Percentiles rank a stretch among this genome's conserved stretches.
Evolutionary conservation across 2,329 filamentous ascomycete species (phyloP).

Genomic region (Claviceps fusiformis): DNA sequence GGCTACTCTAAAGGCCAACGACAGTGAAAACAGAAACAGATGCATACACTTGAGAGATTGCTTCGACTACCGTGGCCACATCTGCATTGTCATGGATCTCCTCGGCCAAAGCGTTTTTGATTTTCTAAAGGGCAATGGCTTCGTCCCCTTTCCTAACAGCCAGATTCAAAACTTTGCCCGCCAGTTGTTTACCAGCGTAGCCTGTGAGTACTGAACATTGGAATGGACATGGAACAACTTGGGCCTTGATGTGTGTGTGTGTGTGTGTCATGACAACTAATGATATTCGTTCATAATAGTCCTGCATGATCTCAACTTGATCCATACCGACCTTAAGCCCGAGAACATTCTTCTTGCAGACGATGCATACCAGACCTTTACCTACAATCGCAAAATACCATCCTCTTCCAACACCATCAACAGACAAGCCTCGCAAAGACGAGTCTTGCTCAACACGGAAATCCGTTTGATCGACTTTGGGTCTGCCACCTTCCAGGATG

Average conservation of each 20-base stretch:
- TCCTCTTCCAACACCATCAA: conserved; percentile 48
- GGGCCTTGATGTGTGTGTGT: neutral
- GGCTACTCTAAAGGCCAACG: conserved; percentile 82
- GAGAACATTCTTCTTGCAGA: conserved; percentile 58
- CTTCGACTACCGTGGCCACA: conserved; percentile 94
- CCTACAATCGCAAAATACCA: conserved; percentile 56
- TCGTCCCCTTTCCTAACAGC: conserved; percentile 94
- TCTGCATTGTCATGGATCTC: conserved; percentile 68
- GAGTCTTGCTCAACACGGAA: conserved; percentile 53
- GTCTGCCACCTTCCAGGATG: conserved; percentile 58
- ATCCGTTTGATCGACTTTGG: conserved; percentile 60
- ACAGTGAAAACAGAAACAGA: conserved; percentile 81
- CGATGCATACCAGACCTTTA: conserved; percentile 54
- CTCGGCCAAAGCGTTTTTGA: conserved; percentile 96
- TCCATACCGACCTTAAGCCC: conserved; percentile 72
- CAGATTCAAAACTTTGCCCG: conserved; percentile 96
- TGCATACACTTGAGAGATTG: conserved; percentile 95
- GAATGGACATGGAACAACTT: neutral
- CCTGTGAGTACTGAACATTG: conserved; percentile 50
- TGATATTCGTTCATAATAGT: conserved; percentile 35
- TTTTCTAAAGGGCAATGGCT: conserved; percentile 88
- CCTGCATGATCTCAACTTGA: conserved; percentile 90
- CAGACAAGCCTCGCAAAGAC: conserved; percentile 48
- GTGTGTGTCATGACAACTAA: neutral
- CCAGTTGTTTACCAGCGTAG: conserved; percentile 94